phyloP scores from a whole-genome alignment of 257 asterid genomes.

The Fraxinus excelsior region DNA sequence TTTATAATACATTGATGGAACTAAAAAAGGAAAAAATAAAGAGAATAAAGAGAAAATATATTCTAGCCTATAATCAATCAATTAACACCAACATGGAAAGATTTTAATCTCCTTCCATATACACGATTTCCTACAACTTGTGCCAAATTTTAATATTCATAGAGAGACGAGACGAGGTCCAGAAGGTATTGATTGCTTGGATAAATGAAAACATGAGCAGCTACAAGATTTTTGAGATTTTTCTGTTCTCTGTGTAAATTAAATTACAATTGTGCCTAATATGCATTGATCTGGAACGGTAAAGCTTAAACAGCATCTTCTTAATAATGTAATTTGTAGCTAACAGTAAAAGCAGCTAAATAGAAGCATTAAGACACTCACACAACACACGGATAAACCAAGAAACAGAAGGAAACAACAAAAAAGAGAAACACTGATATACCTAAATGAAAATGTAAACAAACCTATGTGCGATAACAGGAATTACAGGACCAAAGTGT shows the following conservation, averaged over 20 bases:
- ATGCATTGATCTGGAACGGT: background rate
- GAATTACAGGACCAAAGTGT: background rate
- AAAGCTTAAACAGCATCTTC: background rate
- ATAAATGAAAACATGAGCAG: background rate
- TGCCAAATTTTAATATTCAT: background rate
- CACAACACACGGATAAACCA: background rate
- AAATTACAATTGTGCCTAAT: background rate
- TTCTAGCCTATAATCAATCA: too few relatives aligned
- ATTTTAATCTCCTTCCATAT: too few relatives aligned
- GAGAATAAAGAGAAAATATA: too few relatives aligned
- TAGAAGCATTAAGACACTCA: background rate
- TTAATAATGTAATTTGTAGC: background rate
- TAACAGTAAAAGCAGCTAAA: background rate
- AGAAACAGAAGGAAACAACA: background rate
- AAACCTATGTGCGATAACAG: background rate
- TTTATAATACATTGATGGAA: too few relatives aligned
- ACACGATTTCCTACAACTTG: too few relatives aligned
- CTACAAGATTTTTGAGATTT: background rate
- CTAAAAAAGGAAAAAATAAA: too few relatives aligned
- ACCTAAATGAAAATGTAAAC: background rate
- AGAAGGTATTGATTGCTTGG: background rate
- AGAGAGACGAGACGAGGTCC: background rate
- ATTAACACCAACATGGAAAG: too few relatives aligned
- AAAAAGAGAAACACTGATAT: too few relatives aligned
- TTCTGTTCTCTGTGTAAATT: too few relatives aligned